A percentile compares a stretch with the other conserved stretches of the same genome.
Evolutionary conservation across 1,284 basidiomycete genomes (phyloP).

Genomic region (Fomitopsis pinicola): DNA sequence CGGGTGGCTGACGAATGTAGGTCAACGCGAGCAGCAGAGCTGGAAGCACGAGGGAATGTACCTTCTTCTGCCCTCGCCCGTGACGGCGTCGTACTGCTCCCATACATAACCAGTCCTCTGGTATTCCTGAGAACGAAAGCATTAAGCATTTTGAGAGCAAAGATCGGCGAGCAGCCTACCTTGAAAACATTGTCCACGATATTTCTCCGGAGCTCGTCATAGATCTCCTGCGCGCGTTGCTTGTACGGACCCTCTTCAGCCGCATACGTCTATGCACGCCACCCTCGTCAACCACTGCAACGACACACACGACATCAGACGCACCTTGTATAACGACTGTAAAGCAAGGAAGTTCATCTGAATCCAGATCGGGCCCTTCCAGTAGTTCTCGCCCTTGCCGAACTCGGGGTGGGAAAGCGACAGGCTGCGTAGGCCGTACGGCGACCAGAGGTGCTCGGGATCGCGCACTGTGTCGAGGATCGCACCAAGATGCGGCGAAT

Average conservation of each 20-base stretch:
- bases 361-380: constrained; percentile 95
- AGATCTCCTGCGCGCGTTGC: constrained; percentile 70
- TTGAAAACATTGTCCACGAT: constrained; percentile 84
- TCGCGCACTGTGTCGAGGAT: constrained; percentile 80
- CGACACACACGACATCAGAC: neutral
- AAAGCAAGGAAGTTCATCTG: constrained; percentile 94
- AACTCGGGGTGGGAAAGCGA: constrained; percentile 84
- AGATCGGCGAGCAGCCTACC: constrained; percentile 35
- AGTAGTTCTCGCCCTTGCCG: constrained; percentile 91
- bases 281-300: neutral
- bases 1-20: constrained; percentile 59
- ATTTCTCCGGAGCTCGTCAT: constrained; percentile 75
- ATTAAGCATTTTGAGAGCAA: neutral
- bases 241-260: constrained; percentile 79
- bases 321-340: constrained; percentile 71
- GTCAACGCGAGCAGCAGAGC: constrained; percentile 7
- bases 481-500: constrained; percentile 74
- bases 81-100: constrained; percentile 90
- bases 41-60: constrained; percentile 26
- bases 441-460: constrained; percentile 85
- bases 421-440: constrained; percentile 84
- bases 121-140: constrained; percentile 64
- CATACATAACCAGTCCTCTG: constrained; percentile 90
- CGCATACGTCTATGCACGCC: constrained; percentile 62
- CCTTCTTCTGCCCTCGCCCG: constrained; percentile 84